Evolutionary conservation across 1,284 basidiomycete genomes (phyloP).

Genomic region (Gymnopus androsaceus): DNA sequence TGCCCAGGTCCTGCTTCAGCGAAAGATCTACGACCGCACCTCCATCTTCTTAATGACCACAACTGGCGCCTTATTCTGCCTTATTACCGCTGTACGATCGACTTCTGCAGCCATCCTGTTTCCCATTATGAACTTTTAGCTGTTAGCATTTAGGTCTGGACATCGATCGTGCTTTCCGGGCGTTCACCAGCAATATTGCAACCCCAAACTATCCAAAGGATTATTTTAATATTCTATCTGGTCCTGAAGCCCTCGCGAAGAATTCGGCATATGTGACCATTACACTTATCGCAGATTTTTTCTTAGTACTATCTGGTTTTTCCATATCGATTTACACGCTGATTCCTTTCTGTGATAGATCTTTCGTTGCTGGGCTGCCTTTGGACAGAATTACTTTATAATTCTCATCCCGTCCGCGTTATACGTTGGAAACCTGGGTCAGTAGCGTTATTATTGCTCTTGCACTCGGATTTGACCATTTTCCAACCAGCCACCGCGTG

Average conservation of each 20-base stretch:
- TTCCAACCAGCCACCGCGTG: neutral
- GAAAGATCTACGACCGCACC: constrained; percentile 2
- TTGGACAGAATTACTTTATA: neutral
- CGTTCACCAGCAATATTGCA: constrained; percentile 6
- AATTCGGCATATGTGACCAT: constrained; percentile 12
- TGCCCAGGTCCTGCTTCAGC: neutral
- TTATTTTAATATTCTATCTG: constrained; percentile 8
- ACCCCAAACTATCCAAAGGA: constrained; percentile 5
- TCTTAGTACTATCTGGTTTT: neutral
- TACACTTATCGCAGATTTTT: constrained; percentile 9
- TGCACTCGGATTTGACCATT: neutral
- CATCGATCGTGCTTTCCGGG: constrained; percentile 19
- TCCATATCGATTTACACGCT: neutral
- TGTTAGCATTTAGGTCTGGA: constrained; percentile 17
- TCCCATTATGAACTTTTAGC: neutral
- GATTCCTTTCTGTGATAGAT: neutral
- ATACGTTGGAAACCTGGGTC: constrained; percentile 7
- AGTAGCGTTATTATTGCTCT: neutral
- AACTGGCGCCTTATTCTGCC: neutral
- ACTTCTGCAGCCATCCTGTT: no score
- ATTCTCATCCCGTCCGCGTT: constrained; percentile 1
- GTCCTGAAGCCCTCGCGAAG: constrained; percentile 8
- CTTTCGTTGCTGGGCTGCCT: constrained; percentile 8
- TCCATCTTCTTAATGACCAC: neutral
- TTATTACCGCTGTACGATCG: constrained; percentile 5